Evolutionary conservation across 169 alveolate species (phyloP).

Genomic region (Cyclospora cayetanensis): DNA sequence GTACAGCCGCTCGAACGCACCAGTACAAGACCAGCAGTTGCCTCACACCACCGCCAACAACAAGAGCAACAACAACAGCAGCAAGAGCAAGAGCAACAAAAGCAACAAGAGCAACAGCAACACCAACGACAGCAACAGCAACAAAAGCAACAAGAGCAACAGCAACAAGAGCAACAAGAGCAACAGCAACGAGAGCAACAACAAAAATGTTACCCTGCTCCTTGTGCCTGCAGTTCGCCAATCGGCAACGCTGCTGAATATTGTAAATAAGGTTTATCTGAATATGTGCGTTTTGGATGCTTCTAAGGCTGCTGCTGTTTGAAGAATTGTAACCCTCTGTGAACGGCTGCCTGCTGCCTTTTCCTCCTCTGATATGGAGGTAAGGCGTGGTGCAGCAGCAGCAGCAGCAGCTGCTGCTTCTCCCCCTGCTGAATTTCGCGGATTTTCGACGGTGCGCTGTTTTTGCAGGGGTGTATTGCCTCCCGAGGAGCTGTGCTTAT

Average conservation of each 20-base stretch:
- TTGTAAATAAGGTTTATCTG: not conserved
- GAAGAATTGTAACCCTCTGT: not conserved
- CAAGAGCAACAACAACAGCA: not conserved
- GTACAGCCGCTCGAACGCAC: too few relatives aligned
- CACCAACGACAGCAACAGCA: not conserved
- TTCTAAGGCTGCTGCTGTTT: conserved; percentile 7
- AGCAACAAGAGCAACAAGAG: conserved; percentile 1
- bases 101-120: not conserved
- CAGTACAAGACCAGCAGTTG: too few relatives aligned
- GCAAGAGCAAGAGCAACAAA: not conserved
- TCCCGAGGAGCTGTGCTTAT: conserved; percentile 13
- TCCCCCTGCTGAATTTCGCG: not conserved
- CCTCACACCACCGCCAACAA: not conserved
- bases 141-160: not conserved
- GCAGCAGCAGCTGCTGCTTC: conserved; percentile 6
- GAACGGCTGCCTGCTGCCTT: not conserved
- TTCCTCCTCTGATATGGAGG: not conserved
- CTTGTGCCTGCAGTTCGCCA: conserved; percentile 5
- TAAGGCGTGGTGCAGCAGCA: not conserved
- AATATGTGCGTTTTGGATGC: not conserved
- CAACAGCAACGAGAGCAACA: conserved; percentile 43
- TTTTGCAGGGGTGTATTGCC: conserved; percentile 34
- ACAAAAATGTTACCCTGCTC: not conserved
- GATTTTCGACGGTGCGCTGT: not conserved
- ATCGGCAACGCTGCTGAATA: not conserved